Base-by-base conservation (phyloP, 2,329 filamentous ascomycete genomes). In the Ceratocystis destructans region DNA sequence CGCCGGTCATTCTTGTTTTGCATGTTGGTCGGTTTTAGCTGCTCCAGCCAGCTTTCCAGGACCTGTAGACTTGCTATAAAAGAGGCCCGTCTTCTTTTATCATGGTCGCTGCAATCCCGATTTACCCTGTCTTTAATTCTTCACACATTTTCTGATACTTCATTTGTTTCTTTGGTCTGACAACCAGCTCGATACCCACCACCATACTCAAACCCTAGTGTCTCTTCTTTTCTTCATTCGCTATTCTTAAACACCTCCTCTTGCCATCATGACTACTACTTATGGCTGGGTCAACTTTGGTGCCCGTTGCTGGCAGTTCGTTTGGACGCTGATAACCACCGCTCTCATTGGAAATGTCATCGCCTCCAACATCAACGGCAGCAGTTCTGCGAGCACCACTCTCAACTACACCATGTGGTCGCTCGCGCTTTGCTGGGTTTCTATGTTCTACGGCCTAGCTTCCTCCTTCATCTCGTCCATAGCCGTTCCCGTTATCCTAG, bases 341-440 rank as follows among this genome's bases (percentile, higher is more conserved):
- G 82, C 78, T 44, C 78, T 85, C 66, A 77, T 84, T 69, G 82
- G 82, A 71, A 84, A 84, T 70, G 79, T 83, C 71, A 82, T 84
- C 68, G 79, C 80, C 63, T 75, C 68, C 71, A 82, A 82, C 72
- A 71, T 75, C 64, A 73, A 77, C 71, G 79, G 77, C 64, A 73
- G 76, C 22, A 71, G 71, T 25, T 75, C 76, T 12, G 78, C 77
- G 68, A 74, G 71, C 68, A 75, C 79, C n/a, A 77, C 81, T 69
- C 73, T 85, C 74, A 84, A 84, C 76, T 85, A 83, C 73, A 79
- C 83, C 75, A 87, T 92, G 78, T 92, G 91, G 74, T 83, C 87
- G 70, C 79, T 83, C 45, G 81, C 82, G 0, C 79, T 89, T 69
- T 81, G 81, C 53, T 87, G 88, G 85, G 72, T 90, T 41, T 81